phyloP scores from a whole-genome alignment of 2,329 filamentous ascomycete genomes.

The Epichloe elymi region DNA sequence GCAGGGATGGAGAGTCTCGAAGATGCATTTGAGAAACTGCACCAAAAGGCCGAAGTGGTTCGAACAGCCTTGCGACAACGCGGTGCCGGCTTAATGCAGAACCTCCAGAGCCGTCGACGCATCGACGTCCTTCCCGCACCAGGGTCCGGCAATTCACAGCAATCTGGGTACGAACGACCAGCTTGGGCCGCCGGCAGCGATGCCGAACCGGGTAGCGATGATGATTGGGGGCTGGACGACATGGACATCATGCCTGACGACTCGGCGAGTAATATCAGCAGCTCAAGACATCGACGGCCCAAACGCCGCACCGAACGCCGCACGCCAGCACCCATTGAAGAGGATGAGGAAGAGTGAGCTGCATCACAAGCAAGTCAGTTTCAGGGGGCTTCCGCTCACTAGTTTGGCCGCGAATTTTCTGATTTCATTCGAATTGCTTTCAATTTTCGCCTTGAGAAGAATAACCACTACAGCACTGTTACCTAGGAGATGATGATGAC shows the following conservation, averaged over 20 bases:
- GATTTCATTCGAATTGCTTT: not conserved
- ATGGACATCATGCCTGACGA: slow-evolving; percentile 62
- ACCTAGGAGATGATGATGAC: not conserved
- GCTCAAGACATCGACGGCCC: slow-evolving; percentile 51
- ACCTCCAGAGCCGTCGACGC: slow-evolving; percentile 43
- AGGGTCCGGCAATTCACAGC: slow-evolving; percentile 32
- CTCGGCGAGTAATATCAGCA: slow-evolving; percentile 68
- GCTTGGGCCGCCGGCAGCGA: slow-evolving; percentile 26
- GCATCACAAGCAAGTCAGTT: not conserved
- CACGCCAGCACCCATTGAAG: slow-evolving; percentile 60
- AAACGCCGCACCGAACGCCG: slow-evolving; percentile 56
- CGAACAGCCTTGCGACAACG: slow-evolving; percentile 69
- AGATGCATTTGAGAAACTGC: slow-evolving; percentile 86
- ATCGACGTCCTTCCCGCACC: slow-evolving; percentile 41
- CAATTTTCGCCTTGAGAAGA: not conserved
- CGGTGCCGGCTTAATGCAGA: slow-evolving; percentile 60
- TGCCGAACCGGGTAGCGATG: slow-evolving; percentile 39
- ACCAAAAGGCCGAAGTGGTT: slow-evolving; percentile 70
- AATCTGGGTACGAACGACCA: slow-evolving; percentile 31
- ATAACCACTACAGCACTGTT: not conserved
- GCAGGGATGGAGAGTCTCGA: slow-evolving; percentile 88
- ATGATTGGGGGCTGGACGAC: slow-evolving; percentile 45
- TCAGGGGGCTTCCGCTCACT: no score
- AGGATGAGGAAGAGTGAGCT: slow-evolving; percentile 51
- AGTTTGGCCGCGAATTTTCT: not conserved